These are phyloP conservation scores for Colletotrichum sublineola DNA, from an alignment of 2,329 filamentous ascomycete species.

Conservation along the genomic window DNA sequence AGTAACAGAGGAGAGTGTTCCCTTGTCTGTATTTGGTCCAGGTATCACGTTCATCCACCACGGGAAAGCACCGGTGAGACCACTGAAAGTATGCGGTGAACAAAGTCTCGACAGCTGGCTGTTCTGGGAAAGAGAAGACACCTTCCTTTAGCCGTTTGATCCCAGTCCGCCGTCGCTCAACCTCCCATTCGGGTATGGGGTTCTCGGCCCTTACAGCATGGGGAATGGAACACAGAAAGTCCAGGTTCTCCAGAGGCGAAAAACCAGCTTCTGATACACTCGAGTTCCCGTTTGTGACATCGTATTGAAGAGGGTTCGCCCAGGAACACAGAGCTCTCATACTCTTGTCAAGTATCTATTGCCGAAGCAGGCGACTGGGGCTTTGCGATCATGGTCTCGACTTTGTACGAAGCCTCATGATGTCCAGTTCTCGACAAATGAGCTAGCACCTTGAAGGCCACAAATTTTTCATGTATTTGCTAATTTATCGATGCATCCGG, in stretches of 20 bases:
- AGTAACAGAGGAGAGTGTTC: conserved; percentile 61
- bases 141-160: not conserved
- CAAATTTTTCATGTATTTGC: not conserved
- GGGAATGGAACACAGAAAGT: conserved; percentile 50
- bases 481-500: not conserved
- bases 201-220: conserved; percentile 51
- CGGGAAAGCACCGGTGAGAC: conserved; percentile 68
- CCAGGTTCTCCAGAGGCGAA: conserved; percentile 45
- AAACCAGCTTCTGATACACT: not conserved
- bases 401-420: not conserved
- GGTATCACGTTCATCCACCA: conserved; percentile 61
- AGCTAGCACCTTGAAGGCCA: conserved; percentile 5
- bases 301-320: conserved; percentile 63
- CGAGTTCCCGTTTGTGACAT: conserved; percentile 58
- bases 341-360: not conserved
- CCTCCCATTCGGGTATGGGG: conserved; percentile 54
- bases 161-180: conserved; percentile 50
- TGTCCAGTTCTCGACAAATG: not conserved
- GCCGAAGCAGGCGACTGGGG: not conserved
- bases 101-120: conserved; percentile 56
- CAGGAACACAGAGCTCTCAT: conserved; percentile 54
- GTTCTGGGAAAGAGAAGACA: conserved; percentile 59
- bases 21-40: conserved; percentile 54
- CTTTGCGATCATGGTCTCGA: not conserved
- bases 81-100: conserved; percentile 66